phyloP scores from a whole-genome alignment of 2,329 filamentous ascomycete genomes.

The Trichocomaceae sp. region DNA sequence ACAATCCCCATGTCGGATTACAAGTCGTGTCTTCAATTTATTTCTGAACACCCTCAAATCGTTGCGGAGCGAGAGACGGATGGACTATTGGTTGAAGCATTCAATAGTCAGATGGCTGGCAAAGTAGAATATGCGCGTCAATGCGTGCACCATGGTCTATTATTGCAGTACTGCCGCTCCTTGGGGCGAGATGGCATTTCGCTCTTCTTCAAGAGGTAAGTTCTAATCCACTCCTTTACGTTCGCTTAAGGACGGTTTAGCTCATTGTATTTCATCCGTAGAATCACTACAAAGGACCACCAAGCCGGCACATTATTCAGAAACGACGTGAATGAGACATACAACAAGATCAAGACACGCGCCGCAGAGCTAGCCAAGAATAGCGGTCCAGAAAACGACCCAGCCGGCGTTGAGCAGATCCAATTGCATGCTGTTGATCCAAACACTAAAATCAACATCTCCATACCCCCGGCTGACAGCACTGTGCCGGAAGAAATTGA shows the following conservation, averaged over 20 bases:
- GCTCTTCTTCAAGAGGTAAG: conserved; percentile 83
- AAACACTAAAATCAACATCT: conserved; percentile 83
- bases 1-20: conserved; percentile 72
- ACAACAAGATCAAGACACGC: conserved; percentile 70
- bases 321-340: conserved; percentile 88
- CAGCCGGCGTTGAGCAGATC: conserved; percentile 81
- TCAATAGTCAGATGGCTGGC: conserved; percentile 74
- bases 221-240: not conserved
- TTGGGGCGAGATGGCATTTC: conserved; percentile 81
- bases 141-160: conserved; percentile 85
- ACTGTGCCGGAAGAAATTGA: conserved; percentile 56
- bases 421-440: conserved; percentile 95
- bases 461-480: conserved; percentile 63
- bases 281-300: conserved; percentile 78
- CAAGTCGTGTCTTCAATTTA: conserved; percentile 64
- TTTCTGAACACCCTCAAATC: conserved; percentile 70
- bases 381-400: conserved; percentile 44
- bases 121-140: conserved; percentile 71
- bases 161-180: conserved; percentile 90
- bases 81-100: conserved; percentile 81
- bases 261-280: conserved; percentile 17
- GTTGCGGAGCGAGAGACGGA: conserved; percentile 82
- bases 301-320: conserved; percentile 85
- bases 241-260: too few relatives aligned
- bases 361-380: conserved; percentile 65